Base-by-base conservation (phyloP, 2,329 filamentous ascomycete species). In the Aspergillus phoenicis region DNA sequence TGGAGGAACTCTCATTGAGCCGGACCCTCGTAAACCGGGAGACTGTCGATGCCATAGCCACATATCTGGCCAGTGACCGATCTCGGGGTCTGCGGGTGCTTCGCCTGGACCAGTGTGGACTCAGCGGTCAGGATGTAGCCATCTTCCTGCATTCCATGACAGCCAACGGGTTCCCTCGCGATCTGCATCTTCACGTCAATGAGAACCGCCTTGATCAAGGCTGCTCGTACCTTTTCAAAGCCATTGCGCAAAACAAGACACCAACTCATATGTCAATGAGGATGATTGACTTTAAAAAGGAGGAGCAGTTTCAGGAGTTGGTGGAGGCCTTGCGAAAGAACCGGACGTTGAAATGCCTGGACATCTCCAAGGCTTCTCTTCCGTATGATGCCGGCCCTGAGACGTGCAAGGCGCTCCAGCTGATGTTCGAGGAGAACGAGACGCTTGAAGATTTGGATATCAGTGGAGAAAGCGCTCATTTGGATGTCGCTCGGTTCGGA, bases 401-500 rank as follows among this genome's bases (percentile, higher is more conserved):
- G 60, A 91, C 88, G 0, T 90, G 87, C 68, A 83, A 84, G 61
- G 83, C 85, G 13, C 73, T 91, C 58, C 84, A 87, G 63, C 73
- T 81, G 53, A 83, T 91, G 75, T 88, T 91, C 66, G 84, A 86
- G 36, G 83, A 88, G 56, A 91, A 91, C 62, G 80, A 81, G n/a
- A 87, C 85, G 0, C 77, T 91, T 2, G 81, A 87, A 66, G 87
- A 87, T 70, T 76, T 91, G 11, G 86, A 91, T 70, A 87, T 91
- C 48, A 90, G 88, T 26, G 89, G 89, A 8, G 89, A 91, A 68
- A 87, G 88, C 65, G 88, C 89, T 5, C 85, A 89, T 66, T 74
- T 91, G n/a, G 89, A 91, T 68, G 87, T 87, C 4, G 87, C 87
- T 3, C 84, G 87, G 52, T 86, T 91, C 63, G 89, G 89, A 15